phyloP scores from a whole-genome alignment of 208 protist genomes.

The Lotmaria passim region DNA sequence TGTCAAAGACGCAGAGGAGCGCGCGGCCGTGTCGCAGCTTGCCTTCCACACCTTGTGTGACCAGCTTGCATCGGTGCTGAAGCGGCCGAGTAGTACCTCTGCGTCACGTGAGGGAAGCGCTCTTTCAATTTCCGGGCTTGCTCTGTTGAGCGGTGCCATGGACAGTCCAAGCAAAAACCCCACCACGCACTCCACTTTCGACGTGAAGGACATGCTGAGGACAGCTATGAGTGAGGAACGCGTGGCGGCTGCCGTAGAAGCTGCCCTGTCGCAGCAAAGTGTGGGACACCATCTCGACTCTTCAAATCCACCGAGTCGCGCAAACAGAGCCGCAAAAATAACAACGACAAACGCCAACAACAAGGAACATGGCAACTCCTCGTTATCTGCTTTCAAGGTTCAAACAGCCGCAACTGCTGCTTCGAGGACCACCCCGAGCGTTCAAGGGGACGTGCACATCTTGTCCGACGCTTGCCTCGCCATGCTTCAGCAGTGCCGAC shows the following conservation, averaged over 20 bases:
- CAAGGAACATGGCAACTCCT: too few relatives aligned
- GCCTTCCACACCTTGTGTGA: slow-evolving; percentile 24
- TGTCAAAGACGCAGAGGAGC: slow-evolving; percentile 19
- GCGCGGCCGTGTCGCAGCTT: slow-evolving; percentile 19
- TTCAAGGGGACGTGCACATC: too few relatives aligned
- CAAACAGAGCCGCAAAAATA: background rate
- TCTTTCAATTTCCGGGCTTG: background rate
- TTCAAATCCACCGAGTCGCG: too few relatives aligned
- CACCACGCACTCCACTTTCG: background rate
- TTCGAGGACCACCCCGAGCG: too few relatives aligned
- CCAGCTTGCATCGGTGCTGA: slow-evolving; percentile 3
- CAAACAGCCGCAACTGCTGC: background rate
- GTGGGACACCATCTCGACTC: background rate
- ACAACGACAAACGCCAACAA: background rate
- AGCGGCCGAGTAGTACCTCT: background rate
- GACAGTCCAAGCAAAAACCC: background rate
- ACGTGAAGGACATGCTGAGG: background rate
- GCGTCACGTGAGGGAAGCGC: background rate
- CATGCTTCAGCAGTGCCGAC: background rate
- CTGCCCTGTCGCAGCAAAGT: background rate
- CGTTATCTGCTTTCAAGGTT: background rate
- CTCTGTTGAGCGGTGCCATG: background rate
- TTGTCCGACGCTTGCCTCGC: slow-evolving; percentile 7
- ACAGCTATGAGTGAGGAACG: slow-evolving; percentile 2
- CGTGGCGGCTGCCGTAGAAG: background rate